Percentiles rank a stretch among this genome's conserved stretches.
Evolutionary conservation across 2,329 filamentous ascomycete genomes (phyloP).

Genomic region (Fusarium chuoi): DNA sequence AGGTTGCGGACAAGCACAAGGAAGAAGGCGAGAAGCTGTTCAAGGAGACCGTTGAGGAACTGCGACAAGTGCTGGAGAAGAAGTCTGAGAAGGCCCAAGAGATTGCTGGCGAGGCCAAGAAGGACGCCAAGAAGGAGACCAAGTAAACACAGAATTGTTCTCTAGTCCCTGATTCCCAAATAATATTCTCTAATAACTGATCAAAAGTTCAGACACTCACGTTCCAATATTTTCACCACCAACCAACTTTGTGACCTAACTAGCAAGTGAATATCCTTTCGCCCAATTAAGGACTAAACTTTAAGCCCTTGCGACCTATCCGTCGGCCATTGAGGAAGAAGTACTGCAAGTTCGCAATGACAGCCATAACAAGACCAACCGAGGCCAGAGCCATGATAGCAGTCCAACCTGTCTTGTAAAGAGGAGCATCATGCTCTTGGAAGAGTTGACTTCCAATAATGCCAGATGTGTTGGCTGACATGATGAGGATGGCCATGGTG

Average conservation of each 20-base stretch:
- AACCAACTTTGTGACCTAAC: neutral
- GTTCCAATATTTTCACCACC: neutral
- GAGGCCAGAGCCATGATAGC: constrained; percentile 40
- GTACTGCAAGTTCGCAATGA: constrained; percentile 41
- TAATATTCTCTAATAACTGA: constrained; percentile 23
- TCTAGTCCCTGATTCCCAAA: constrained; percentile 15
- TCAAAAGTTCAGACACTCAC: constrained; percentile 5
- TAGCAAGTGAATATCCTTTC: neutral
- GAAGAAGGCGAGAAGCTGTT: constrained; percentile 76
- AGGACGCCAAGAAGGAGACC: constrained; percentile 59
- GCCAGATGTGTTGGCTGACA: constrained; percentile 47
- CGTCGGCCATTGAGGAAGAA: constrained; percentile 54
- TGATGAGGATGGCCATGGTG: constrained; percentile 49
- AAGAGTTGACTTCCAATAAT: constrained; percentile 48
- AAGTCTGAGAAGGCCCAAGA: constrained; percentile 67
- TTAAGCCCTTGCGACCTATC: constrained; percentile 18
- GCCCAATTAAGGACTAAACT: constrained; percentile 22
- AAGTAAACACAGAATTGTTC: constrained; percentile 46
- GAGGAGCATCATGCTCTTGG: constrained; percentile 44
- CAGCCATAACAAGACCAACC: constrained; percentile 35
- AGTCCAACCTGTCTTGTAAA: constrained; percentile 45
- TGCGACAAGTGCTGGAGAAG: constrained; percentile 72
- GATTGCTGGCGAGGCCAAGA: constrained; percentile 64
- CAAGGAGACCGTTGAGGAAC: constrained; percentile 74
- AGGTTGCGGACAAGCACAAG: constrained; percentile 74